These are phyloP conservation scores for Arthrobotrys sphaeroides DNA, from an alignment of 2,329 filamentous ascomycete species.

Conservation along the genomic window DNA sequence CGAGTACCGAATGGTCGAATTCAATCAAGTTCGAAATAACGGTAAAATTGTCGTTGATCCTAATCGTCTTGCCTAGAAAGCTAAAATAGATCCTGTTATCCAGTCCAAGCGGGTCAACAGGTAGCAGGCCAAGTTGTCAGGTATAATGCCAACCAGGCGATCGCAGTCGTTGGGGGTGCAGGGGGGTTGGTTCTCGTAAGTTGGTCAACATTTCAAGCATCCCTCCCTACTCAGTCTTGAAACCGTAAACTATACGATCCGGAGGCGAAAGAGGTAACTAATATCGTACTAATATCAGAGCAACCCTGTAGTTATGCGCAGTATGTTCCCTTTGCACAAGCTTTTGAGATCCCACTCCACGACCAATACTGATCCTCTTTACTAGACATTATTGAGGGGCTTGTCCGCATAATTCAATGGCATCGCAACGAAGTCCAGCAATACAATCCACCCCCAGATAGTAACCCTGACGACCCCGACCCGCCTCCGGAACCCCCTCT, in stretches of 20 bases:
- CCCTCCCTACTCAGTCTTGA: not conserved
- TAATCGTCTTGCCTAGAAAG: not conserved
- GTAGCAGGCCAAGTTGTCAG: not conserved
- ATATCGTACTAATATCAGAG: too few species aligned
- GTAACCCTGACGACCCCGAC: not conserved
- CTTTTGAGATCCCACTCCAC: too few species aligned
- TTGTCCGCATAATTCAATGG: not conserved
- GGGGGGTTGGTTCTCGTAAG: not conserved
- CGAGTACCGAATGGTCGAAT: not conserved
- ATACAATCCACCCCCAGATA: not conserved
- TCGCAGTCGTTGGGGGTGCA: not conserved
- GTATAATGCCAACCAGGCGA: not conserved
- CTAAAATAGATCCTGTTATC: not conserved
- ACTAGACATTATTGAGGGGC: not conserved
- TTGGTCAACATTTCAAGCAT: not conserved
- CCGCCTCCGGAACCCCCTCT: not conserved
- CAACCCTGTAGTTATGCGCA: too few species aligned
- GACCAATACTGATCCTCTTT: too few species aligned
- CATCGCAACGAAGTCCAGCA: not conserved
- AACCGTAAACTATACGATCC: too few species aligned
- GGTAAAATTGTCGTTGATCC: not conserved
- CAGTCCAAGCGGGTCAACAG: not conserved
- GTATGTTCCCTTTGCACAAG: too few species aligned
- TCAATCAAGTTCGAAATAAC: not conserved
- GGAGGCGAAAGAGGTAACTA: not conserved